A percentile compares a stretch with the other conserved stretches of the same genome.
Evolutionary conservation across 1,139 yeast genomes (phyloP).

Genomic region (Blastobotrys buckinghamii): DNA sequence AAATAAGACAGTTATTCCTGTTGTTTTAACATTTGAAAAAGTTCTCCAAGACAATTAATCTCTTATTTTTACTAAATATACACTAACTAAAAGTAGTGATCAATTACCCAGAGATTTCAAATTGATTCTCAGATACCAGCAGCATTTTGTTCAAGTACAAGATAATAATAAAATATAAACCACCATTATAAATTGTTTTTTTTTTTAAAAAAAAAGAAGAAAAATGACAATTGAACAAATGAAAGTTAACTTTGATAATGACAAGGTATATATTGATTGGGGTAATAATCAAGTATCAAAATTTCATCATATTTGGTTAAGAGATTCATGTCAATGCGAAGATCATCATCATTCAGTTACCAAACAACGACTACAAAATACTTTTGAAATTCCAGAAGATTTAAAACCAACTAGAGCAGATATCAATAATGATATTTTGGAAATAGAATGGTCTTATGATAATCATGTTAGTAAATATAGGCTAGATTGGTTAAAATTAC

Average conservation of each 20-base stretch:
- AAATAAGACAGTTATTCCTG: too few relatives aligned
- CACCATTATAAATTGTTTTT: too few relatives aligned
- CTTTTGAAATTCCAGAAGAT: slow-evolving; percentile 48
- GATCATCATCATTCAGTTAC: slow-evolving; percentile 55
- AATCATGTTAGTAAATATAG: slow-evolving; percentile 46
- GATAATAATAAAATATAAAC: too few relatives aligned
- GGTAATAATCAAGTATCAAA: slow-evolving; percentile 29
- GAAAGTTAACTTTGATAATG: slow-evolving; percentile 17
- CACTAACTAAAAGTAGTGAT: too few relatives aligned
- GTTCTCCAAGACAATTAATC: too few relatives aligned
- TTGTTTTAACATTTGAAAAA: too few relatives aligned
- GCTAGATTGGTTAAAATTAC: slow-evolving; percentile 49
- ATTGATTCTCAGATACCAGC: too few relatives aligned
- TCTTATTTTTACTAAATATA: too few relatives aligned
- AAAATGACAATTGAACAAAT: neutral
- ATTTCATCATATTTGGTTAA: slow-evolving; percentile 55
- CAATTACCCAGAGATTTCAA: too few relatives aligned
- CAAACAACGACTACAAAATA: slow-evolving; percentile 58
- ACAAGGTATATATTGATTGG: slow-evolving; percentile 31
- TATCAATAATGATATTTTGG: slow-evolving; percentile 17
- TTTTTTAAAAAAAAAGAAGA: neutral
- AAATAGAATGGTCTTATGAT: slow-evolving; percentile 42
- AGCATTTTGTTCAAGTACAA: too few relatives aligned
- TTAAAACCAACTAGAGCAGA: slow-evolving; percentile 36
- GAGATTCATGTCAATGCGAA: slow-evolving; percentile 67